Evolutionary conservation across 1,139 yeast genomes (phyloP).

Genomic region (Pichia sp.): DNA sequence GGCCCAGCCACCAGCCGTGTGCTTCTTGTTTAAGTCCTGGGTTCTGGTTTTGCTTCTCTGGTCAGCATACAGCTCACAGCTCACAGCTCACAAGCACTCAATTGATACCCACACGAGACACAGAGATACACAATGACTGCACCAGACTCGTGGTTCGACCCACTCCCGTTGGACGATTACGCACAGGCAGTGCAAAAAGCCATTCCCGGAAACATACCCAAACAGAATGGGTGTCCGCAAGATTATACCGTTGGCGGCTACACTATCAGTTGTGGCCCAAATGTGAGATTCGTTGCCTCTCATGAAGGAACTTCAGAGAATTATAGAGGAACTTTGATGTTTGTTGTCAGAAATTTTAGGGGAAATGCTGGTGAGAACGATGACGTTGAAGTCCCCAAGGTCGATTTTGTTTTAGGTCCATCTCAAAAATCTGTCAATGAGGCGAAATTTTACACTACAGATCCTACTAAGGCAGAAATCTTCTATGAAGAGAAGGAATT

Average conservation of each 20-base stretch:
- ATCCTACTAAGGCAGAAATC: constrained; percentile 15
- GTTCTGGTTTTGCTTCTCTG: no score
- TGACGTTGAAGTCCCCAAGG: constrained; percentile 15
- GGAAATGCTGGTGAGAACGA: constrained; percentile 13
- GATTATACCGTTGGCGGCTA: constrained; percentile 25
- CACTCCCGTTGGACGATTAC: constrained; percentile 22
- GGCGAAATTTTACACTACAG: not conserved
- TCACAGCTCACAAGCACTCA: no score
- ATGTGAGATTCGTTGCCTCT: constrained; percentile 59
- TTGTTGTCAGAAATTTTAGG: constrained; percentile 39
- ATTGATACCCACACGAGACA: no score
- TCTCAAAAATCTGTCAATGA: not conserved
- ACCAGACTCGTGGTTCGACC: constrained; percentile 19
- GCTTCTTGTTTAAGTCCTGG: no score
- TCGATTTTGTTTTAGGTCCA: constrained; percentile 8
- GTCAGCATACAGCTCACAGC: no score
- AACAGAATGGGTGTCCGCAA: constrained; percentile 16
- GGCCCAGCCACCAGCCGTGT: not conserved
- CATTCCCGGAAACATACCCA: constrained; percentile 16
- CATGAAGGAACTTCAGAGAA: constrained; percentile 37
- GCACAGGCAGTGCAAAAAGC: constrained; percentile 12
- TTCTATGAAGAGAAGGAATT: constrained; percentile 43
- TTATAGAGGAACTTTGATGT: constrained; percentile 60
- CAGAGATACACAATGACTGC: no score
- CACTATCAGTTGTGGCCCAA: constrained; percentile 71